Evolutionary conservation across 768 basidiomycete genomes (phyloP).

Genomic region (Hydnum rufescens): DNA sequence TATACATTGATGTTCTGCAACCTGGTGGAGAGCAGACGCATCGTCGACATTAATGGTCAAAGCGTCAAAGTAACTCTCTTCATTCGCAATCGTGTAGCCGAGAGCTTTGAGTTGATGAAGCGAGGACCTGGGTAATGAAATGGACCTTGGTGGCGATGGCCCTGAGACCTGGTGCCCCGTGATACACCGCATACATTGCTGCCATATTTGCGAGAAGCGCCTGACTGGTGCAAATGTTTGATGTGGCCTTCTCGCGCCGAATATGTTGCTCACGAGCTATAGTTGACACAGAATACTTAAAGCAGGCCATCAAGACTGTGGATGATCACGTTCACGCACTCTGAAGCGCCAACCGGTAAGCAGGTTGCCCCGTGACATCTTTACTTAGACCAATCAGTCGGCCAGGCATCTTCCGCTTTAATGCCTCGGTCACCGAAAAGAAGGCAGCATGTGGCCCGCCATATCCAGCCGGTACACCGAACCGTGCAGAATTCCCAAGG

Average conservation of each 20-base stretch:
- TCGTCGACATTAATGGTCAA: slow-evolving; percentile 38
- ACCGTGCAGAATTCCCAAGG: slow-evolving; percentile 85
- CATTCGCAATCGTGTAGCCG: slow-evolving; percentile 55
- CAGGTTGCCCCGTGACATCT: slow-evolving; percentile 65
- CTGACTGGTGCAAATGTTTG: slow-evolving; percentile 96
- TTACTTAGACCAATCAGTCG: slow-evolving; percentile 80
- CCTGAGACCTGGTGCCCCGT: slow-evolving; percentile 70
- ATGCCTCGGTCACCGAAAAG: slow-evolving; percentile 77
- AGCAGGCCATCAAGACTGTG: neutral
- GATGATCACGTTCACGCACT: slow-evolving; percentile 33
- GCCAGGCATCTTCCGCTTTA: slow-evolving; percentile 99
- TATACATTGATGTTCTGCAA: slow-evolving; percentile 43
- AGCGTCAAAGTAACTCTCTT: slow-evolving; percentile 73
- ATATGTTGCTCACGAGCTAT: slow-evolving; percentile 91
- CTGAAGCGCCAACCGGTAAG: slow-evolving; percentile 84
- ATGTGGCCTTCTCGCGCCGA: slow-evolving; percentile 93
- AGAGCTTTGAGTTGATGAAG: slow-evolving; percentile 40
- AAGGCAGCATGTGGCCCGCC: slow-evolving; percentile 96
- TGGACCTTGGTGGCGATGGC: slow-evolving; percentile 87
- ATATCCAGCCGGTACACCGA: slow-evolving; percentile 93
- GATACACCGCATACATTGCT: slow-evolving; percentile 95
- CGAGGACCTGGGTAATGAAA: slow-evolving; percentile 60
- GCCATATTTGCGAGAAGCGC: slow-evolving; percentile 98
- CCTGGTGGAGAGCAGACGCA: slow-evolving; percentile 45
- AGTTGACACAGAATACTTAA: neutral